These are phyloP conservation scores for Cyathus striatus DNA, from an alignment of 768 basidiomycete species.

Conservation along the genomic window DNA sequence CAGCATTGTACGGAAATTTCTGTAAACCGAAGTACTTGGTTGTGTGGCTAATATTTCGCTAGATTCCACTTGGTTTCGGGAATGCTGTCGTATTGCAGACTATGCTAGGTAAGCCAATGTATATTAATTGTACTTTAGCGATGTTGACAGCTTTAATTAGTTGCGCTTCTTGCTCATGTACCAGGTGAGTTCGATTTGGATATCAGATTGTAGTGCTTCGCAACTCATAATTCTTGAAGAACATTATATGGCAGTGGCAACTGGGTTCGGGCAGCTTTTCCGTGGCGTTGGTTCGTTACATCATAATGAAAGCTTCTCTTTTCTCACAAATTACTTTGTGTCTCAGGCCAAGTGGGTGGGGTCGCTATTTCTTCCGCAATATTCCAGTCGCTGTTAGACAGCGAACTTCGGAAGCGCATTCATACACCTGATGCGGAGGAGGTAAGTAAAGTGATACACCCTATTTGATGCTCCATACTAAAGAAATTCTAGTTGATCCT, in stretches of 20 bases:
- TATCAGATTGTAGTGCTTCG: background rate
- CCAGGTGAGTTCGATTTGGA: slow-evolving; percentile 39
- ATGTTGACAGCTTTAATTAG: slow-evolving; percentile 35
- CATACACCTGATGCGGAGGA: slow-evolving; percentile 47
- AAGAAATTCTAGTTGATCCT: slow-evolving; percentile 41
- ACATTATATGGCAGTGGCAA: slow-evolving; percentile 60
- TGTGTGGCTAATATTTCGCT: background rate
- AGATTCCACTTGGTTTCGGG: slow-evolving; percentile 72
- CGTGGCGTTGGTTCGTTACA: slow-evolving; percentile 53
- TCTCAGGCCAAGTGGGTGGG: slow-evolving; percentile 63
- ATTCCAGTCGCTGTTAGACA: slow-evolving; percentile 55
- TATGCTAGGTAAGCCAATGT: slow-evolving; percentile 47
- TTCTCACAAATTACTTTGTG: background rate
- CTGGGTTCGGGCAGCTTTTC: slow-evolving; percentile 65
- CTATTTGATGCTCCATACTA: slow-evolving; percentile 9
- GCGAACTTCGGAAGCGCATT: slow-evolving; percentile 51
- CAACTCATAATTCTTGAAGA: slow-evolving; percentile 23
- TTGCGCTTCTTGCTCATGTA: slow-evolving; percentile 60
- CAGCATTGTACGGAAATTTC: slow-evolving; percentile 44
- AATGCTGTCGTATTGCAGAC: slow-evolving; percentile 70
- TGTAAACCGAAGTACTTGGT: background rate
- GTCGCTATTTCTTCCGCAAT: slow-evolving; percentile 65
- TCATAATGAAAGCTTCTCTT: slow-evolving; percentile 4
- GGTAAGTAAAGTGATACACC: slow-evolving; percentile 22
- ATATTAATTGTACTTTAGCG: background rate